These are phyloP conservation scores for Theobroma grandiflorum DNA, from an alignment of 441 rosid genomes.

Conservation along the genomic window DNA sequence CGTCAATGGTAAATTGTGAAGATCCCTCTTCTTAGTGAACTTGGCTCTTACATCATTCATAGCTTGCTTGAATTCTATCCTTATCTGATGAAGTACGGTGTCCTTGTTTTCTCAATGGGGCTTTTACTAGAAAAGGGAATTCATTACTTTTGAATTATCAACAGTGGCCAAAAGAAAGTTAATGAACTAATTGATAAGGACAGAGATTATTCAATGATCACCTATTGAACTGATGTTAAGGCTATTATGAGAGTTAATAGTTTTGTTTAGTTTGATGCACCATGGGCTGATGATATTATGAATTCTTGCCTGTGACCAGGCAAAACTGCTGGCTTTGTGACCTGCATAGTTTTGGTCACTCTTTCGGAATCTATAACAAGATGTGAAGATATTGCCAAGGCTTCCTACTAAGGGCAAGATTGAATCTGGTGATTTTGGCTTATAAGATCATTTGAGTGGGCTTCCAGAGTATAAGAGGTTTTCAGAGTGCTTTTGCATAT, in stretches of 20 bases:
- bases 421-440: constrained; percentile 9
- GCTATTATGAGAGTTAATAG: neutral
- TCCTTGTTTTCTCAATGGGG: neutral
- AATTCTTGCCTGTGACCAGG: neutral
- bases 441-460: constrained; percentile 1
- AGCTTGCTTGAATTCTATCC: neutral
- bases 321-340: neutral
- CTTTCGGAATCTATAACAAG: neutral
- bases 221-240: neutral
- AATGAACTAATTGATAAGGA: neutral
- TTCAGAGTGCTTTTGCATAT: constrained; percentile 1
- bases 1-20: constrained; percentile 68
- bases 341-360: constrained; percentile 3
- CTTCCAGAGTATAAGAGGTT: neutral
- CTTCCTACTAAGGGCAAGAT: constrained; percentile 1
- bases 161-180: neutral
- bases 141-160: constrained; percentile 15
- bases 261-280: neutral
- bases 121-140: neutral
- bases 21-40: constrained; percentile 16
- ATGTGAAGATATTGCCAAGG: neutral
- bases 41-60: constrained; percentile 6
- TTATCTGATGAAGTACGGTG: neutral
- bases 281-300: constrained; percentile 1
- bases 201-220: neutral